These are phyloP conservation scores for Leishmania lainsoni DNA, from an alignment of 208 protist genomes.

Conservation along the genomic window DNA sequence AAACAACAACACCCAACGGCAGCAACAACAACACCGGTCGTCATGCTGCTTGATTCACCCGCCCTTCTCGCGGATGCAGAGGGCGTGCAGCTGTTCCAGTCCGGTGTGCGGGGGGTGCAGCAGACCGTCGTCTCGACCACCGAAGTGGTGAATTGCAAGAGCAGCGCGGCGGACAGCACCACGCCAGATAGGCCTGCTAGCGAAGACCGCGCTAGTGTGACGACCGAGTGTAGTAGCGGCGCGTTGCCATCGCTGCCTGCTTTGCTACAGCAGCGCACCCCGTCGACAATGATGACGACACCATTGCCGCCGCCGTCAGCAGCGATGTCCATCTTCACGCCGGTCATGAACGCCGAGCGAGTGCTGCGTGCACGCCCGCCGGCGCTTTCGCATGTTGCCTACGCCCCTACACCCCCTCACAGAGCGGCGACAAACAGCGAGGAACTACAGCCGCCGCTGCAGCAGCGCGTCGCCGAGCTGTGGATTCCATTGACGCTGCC, in stretches of 20 bases:
- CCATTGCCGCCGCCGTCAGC: not conserved
- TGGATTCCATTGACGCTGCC: conserved; percentile 27
- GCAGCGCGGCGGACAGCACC: not conserved
- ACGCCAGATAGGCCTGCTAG: not conserved
- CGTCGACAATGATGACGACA: not conserved
- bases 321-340: not conserved
- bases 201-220: no score
- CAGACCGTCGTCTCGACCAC: not conserved
- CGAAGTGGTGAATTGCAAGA: not conserved
- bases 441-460: not conserved
- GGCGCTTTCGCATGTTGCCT: conserved; percentile 14
- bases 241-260: no score
- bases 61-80: conserved; percentile 24
- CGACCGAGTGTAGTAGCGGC: no score
- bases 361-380: conserved; percentile 22
- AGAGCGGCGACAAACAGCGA: not conserved
- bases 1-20: not conserved
- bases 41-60: conserved; percentile 21
- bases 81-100: not conserved
- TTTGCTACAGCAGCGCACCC: not conserved
- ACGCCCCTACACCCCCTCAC: conserved; percentile 13
- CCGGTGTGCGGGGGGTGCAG: conserved; percentile 7
- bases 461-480: conserved; percentile 31
- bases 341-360: conserved; percentile 11
- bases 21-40: not conserved